Evolutionary conservation across 345 rosid genomes (phyloP).

Genomic region (Adansonia digitata): DNA sequence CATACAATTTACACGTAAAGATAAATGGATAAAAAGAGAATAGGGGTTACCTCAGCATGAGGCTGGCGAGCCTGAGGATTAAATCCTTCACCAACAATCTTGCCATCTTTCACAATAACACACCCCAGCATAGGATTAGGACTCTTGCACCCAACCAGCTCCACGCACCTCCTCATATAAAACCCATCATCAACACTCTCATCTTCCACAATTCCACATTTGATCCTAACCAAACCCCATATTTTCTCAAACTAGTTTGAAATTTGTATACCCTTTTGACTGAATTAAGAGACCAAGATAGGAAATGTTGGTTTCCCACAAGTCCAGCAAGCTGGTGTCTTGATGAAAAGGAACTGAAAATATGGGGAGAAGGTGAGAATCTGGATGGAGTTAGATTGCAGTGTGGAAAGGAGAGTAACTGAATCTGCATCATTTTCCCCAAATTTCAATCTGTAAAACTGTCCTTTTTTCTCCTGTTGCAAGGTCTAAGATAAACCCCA

Average conservation of each 20-base stretch:
- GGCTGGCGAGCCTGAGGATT: constrained; percentile 97
- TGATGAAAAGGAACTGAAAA: constrained; percentile 3
- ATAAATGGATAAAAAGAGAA: not conserved
- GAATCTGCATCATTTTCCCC: constrained; percentile 22
- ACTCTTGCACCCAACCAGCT: constrained; percentile 76
- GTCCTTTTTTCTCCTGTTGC: not conserved
- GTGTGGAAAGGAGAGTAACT: too few relatives aligned
- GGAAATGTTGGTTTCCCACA: not conserved
- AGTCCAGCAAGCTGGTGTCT: not conserved
- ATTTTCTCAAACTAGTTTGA: constrained; percentile 9
- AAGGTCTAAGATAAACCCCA: not conserved
- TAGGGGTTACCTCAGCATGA: constrained; percentile 76
- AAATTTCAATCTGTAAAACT: too few relatives aligned
- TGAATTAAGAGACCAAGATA: constrained; percentile 21
- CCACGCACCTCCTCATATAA: constrained; percentile 74
- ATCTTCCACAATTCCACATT: constrained; percentile 24
- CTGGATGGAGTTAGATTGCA: not conserved
- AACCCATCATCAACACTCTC: constrained; percentile 39
- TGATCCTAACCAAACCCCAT: constrained; percentile 18
- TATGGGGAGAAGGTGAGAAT: not conserved
- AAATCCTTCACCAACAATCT: constrained; percentile 86
- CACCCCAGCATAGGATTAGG: constrained; percentile 98
- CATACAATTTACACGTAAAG: not conserved
- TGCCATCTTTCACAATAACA: constrained; percentile 77
- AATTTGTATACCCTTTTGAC: constrained; percentile 21